Base-by-base conservation (phyloP, 768 basidiomycete species). In the Mycena rebaudengoi region DNA sequence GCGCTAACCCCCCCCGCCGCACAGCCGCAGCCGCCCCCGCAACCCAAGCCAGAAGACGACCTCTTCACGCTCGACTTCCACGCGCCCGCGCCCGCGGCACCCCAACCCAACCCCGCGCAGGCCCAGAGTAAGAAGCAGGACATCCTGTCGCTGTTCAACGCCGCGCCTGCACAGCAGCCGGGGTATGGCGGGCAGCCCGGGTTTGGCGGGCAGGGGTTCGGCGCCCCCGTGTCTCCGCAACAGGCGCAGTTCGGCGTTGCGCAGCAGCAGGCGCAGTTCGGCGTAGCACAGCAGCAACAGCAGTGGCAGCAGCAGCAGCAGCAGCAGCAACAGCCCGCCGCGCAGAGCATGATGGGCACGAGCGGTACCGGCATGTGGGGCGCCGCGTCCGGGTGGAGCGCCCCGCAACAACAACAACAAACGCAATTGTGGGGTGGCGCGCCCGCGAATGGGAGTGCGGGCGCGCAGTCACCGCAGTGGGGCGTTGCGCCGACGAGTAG, bases 61-160 rank as follows among this genome's bases (percentile, higher is more conserved):
- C 79, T 97, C 8, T 96, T 96, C 74, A 86, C 90, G 26, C 88
- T 96, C 56, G 94, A 96, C 75, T 97, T 96, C 76, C 90, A 91
- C 68, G 81, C 88, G 1, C 88, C 91, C 1, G 70, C 85, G n/a
- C n/a, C n/a, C n/a, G n/a, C n/a, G n/a, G n/a, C 3, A 67, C 79
- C 26, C 50, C 79, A 7, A 43, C 80, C 8, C 28, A 65, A 10
- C 69, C 71, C 60, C 55, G n/a, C 75, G 2, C 56, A 78, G 0
- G 64, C 75, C 7, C 93, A 92, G 71, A 90, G 93, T 69, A 84
- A 89, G 44, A 96, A 95, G 69, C 85, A 92, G 56, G 91, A 96
- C 67, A 96, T 96, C 66, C 80, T 96, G 18, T 92, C 92, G 0
- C 83, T 96, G 40, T 95, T 93, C 75, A 86, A 91, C 16, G 4